Evolutionary conservation across 805 yeast genomes (phyloP), one percentile per base, ranked within the genome.

Genomic region (Allodekkera sacchari): DNA sequence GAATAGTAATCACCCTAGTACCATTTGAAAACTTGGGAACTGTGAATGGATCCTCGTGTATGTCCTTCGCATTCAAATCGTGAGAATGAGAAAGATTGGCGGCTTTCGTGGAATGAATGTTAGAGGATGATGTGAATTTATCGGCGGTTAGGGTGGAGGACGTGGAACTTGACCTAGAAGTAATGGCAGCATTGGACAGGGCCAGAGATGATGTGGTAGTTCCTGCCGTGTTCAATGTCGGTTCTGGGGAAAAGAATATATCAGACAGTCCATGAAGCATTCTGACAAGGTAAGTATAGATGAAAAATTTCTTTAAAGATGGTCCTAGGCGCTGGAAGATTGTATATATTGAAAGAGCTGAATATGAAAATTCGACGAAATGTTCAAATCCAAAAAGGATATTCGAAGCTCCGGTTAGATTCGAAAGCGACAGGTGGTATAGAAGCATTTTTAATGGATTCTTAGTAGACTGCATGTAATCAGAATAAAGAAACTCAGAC

Each of bases 291-390:
- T n/a, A n/a, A n/a, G n/a, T 36, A 15, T 31, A 27, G 2, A 42
- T 26, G 11, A 39, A 36, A 2, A 44, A 25, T 27, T 38, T 44
- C 26, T 41, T 37, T 15, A 55, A 32, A 13, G 43, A 24, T 1
- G 60, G 59, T 20, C 36, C 42, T 18, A 55, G 24, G 31, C 48
- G 52, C 31, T 47, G 45, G 41, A 52, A 42, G 12, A 55, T 47
- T 2, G 48, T 44, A 39, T 55, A 53, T 7, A 55, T 27, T 4
- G 61, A 51, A 8, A 57, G 37, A 1, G 50, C 38, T 4, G 61
- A 44, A 28, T 51, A 44, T 8, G 39, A 13, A 28, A 57, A 44
- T 22, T 50, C 54, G 4, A 53, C 26, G 7, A 50, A 30, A 28
- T 47, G 45, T 22, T 57, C 58, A 13, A 51, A 23, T 8, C 47